Evolutionary conservation across 2,329 filamentous ascomycete genomes (phyloP).

Genomic region (Ophiostoma populinum): DNA sequence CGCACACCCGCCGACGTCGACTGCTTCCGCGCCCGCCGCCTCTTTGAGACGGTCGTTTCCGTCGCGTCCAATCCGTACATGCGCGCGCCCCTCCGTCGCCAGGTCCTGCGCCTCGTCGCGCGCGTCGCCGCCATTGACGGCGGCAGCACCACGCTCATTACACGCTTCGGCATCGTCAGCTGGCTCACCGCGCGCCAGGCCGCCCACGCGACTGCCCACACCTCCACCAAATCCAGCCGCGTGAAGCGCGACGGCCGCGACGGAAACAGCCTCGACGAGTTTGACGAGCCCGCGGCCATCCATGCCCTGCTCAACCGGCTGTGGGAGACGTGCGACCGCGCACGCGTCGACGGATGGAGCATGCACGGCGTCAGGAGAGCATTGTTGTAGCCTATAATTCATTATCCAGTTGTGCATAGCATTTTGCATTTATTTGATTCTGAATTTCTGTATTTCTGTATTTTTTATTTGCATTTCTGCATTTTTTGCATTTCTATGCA

Average conservation of each 20-base stretch:
- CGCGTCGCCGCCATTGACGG: conserved; percentile 49
- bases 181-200: conserved; percentile 53
- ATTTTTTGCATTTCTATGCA: too few relatives aligned
- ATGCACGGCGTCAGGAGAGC: conserved; percentile 22
- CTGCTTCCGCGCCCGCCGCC: conserved; percentile 40
- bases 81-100: conserved; percentile 38
- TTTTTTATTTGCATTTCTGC: background rate
- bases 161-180: conserved; percentile 53
- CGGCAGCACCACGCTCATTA: conserved; percentile 66
- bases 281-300: conserved; percentile 30
- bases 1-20: conserved; percentile 40
- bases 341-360: conserved; percentile 52
- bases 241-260: background rate
- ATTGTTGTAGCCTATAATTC: background rate
- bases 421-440: background rate
- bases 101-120: conserved; percentile 44
- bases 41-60: conserved; percentile 60
- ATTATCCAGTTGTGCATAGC: background rate
- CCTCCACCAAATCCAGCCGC: background rate
- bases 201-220: background rate
- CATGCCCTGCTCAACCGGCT: conserved; percentile 38
- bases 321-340: conserved; percentile 47
- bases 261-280: conserved; percentile 5
- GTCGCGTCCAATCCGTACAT: conserved; percentile 52
- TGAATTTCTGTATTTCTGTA: background rate